Conservation (phyloP, 768 basidiomycete genomes). For the Auricularia sp. region DNA sequence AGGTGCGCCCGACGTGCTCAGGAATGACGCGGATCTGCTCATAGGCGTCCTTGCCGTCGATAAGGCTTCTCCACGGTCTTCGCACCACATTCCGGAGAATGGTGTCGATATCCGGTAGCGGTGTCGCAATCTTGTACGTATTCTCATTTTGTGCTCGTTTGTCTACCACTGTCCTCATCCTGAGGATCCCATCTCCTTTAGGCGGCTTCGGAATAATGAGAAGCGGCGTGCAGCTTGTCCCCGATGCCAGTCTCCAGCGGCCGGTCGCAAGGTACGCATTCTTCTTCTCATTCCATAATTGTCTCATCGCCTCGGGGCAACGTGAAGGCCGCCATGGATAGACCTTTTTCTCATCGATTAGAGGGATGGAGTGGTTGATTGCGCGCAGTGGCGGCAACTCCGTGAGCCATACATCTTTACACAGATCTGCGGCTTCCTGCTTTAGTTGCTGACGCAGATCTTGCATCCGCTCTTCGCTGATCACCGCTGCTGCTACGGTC, state of each 20-base stretch:
- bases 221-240: constrained; percentile 5
- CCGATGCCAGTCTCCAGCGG: constrained; percentile 4
- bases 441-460: not conserved
- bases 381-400: constrained; percentile 26
- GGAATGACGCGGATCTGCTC: constrained; percentile 9
- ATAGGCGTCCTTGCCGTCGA: constrained; percentile 10
- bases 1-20: constrained; percentile 8
- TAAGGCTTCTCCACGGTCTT: not conserved
- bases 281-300: constrained; percentile 21
- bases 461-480: not conserved
- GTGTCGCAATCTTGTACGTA: constrained; percentile 1
- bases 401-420: constrained; percentile 9
- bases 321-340: constrained; percentile 23
- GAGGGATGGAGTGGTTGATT: constrained; percentile 32
- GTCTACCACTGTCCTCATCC: constrained; percentile 2
- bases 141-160: constrained; percentile 5
- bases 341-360: constrained; percentile 24
- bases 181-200: not conserved
- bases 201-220: constrained; percentile 3
- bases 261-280: constrained; percentile 7
- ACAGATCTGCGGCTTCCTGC: not conserved
- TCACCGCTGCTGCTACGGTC: too few species aligned
- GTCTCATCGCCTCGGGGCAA: constrained; percentile 23
- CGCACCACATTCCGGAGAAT: constrained; percentile 1
- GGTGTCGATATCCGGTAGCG: constrained; percentile 3